These are phyloP conservation scores for Hanseniaspora taiwanica DNA, from an alignment of 805 yeast species.

Conservation along the genomic window DNA sequence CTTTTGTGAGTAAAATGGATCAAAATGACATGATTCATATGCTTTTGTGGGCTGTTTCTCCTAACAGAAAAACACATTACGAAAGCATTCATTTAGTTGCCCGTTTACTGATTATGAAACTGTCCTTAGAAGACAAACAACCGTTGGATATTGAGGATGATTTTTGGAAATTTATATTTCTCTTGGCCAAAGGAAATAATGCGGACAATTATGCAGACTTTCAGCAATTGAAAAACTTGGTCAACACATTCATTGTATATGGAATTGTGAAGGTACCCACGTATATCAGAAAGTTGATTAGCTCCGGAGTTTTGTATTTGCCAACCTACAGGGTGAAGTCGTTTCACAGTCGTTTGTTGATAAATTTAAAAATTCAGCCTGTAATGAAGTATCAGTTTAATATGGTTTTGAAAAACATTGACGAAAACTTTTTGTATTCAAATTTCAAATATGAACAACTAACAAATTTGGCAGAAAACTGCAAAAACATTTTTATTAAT, in stretches of 20 bases:
- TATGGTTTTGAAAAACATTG: slow-evolving; percentile 38
- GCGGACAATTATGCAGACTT: slow-evolving; percentile 22
- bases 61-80: slow-evolving; percentile 17
- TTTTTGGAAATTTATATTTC: slow-evolving; percentile 24
- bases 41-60: slow-evolving; percentile 22
- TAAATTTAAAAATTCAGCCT: slow-evolving; percentile 41
- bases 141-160: slow-evolving; percentile 25
- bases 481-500: slow-evolving; percentile 14
- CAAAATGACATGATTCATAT: slow-evolving; percentile 15
- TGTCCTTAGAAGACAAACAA: slow-evolving; percentile 14
- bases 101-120: slow-evolving; percentile 16
- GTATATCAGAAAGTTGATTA: slow-evolving; percentile 67
- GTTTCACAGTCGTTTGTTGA: slow-evolving; percentile 43
- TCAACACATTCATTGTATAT: slow-evolving; percentile 30
- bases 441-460: slow-evolving; percentile 22
- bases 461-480: slow-evolving; percentile 22
- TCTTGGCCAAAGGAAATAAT: slow-evolving; percentile 18
- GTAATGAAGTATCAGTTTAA: slow-evolving; percentile 40
- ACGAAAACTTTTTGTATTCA: slow-evolving; percentile 22
- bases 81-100: slow-evolving; percentile 21
- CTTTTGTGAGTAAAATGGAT: slow-evolving; percentile 15
- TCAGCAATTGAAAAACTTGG: slow-evolving; percentile 29
- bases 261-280: slow-evolving; percentile 35
- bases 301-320: slow-evolving; percentile 70
- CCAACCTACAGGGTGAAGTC: slow-evolving; percentile 36